Base-by-base conservation (phyloP, 2,329 filamentous ascomycete species). In the Davidsoniella virescens region DNA sequence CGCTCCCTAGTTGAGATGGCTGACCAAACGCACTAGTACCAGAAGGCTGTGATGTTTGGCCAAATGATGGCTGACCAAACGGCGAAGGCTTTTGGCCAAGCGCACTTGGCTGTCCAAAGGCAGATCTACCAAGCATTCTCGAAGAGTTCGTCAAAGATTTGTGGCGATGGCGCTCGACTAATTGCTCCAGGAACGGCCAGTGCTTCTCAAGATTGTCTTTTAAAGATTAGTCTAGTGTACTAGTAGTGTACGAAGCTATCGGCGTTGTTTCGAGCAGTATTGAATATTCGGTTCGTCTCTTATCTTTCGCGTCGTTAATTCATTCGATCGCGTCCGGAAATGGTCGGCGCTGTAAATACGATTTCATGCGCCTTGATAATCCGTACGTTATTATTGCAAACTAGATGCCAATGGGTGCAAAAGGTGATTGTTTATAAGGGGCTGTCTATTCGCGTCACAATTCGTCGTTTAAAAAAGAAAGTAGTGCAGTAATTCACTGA, bases 201-300 rank as follows among this genome's bases (percentile, higher is more conserved):
- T 33, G 29, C 9, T 33, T 33, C 5, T 4, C 29, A 33, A 33
- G 29, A 8, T 8, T 33, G 29, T 33, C 29, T 12, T 8, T 33
- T 9, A 33, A 33, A 33, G 9, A 12, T 12, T 9, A 6, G 29
- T 33, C 8, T 33, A 12, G 12, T 33, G 47, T 39, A 43, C 69
- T 68, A 51, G 65, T 68, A 0, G 67, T 65, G 6, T 63, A 64
- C 2, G 44, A 42, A 18, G n/a, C 65, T 63, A n/a, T 67, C 63
- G 0, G 60, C 55, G 37, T 62, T 67, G 44, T 64, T 65, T 55
- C 70, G 65, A 50, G 70, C 66, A 62, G 73, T 75, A 17, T 80
- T 69, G 56, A 88, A 83, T 48, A 73, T 67, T 39, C 86, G 74
- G 59, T 92, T 93, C 1, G 85, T 85, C 58, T 87, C 84, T 78